Base-by-base conservation (phyloP, 345 rosid genomes). In the Diplotaxis tenuifolia region DNA sequence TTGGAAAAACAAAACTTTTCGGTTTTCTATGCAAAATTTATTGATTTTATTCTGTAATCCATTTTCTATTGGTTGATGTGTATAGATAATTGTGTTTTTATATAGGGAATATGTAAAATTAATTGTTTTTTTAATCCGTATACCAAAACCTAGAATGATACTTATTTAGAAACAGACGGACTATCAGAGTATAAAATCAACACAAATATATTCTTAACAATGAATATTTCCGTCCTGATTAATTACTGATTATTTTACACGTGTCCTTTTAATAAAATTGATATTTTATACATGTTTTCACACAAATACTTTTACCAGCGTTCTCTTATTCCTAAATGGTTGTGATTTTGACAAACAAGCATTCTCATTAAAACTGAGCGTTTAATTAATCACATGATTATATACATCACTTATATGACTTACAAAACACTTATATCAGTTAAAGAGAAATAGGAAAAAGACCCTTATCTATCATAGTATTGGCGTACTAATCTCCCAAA, bases 181-280 rank as follows among this genome's bases (percentile, higher is more conserved):
- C n/a, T n/a, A n/a, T n/a, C n/a, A n/a, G 57, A 45, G 29, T 64
- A 45, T 47, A 47, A 20, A 28, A 7, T 27, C 32, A 63, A 69
- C 9, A 47, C 3, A 47, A 34, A 47, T 70, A 65, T 47, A 71
- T 71, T 76, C 76, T 65, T n/a, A 57, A 57, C 47, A 64, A 70
- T 63, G 71, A 65, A 71, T 34, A 6, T 47, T 47, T 65, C 31
- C 23, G 71, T 70, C 67, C 64, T 63, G 80, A 64, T 70, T 57
- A 76, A 63, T 70, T 64, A 55, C 65, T 40, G 52, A 62, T 40
- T 75, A 75, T 28, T 47, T 68, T 54, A 62, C 4, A 25, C 28
- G 4, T 25, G 1, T 25, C 4, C 4, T 25, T 25, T 25, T 25
- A n/a, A n/a, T 25, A 5, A 25, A 25, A 25, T 25, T 25, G 28